These are phyloP conservation scores for Lepidium campestre DNA, from an alignment of 441 rosid genomes.

Conservation along the genomic window DNA sequence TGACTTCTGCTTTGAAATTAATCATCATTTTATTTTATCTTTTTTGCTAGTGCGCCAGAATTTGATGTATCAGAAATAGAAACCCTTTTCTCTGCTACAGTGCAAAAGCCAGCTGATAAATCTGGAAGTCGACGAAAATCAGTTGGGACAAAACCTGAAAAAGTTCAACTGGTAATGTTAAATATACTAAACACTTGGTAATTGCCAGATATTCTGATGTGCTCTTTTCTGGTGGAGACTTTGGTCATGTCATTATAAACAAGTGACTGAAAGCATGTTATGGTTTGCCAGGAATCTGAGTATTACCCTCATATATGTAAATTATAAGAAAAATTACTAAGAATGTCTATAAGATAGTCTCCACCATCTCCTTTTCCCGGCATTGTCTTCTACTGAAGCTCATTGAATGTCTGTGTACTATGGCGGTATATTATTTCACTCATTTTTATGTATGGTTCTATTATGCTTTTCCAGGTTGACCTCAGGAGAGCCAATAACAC, in stretches of 20 bases:
- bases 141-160: slow-evolving; percentile 79
- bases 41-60: slow-evolving; percentile 61
- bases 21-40: not conserved
- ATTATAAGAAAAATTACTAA: not conserved
- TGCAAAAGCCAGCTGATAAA: slow-evolving; percentile 70
- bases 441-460: not conserved
- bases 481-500: slow-evolving; percentile 98
- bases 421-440: not conserved
- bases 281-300: not conserved
- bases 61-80: slow-evolving; percentile 95
- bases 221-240: slow-evolving; percentile 10
- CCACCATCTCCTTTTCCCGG: not conserved
- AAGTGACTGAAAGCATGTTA: slow-evolving; percentile 6
- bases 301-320: not conserved
- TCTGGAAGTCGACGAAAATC: slow-evolving; percentile 61
- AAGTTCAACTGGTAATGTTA: slow-evolving; percentile 70
- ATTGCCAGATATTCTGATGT: not conserved
- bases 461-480: slow-evolving; percentile 59
- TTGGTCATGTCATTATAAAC: not conserved
- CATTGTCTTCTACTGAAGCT: not conserved
- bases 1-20: not conserved
- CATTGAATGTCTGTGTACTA: not conserved
- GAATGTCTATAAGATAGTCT: not conserved
- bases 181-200: not conserved
- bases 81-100: slow-evolving; percentile 79